Percentiles rank a stretch among this genome's conserved stretches.
Evolutionary conservation across 2,329 filamentous ascomycete species (phyloP).

Genomic region (Rhinocladiella mackenziei): DNA sequence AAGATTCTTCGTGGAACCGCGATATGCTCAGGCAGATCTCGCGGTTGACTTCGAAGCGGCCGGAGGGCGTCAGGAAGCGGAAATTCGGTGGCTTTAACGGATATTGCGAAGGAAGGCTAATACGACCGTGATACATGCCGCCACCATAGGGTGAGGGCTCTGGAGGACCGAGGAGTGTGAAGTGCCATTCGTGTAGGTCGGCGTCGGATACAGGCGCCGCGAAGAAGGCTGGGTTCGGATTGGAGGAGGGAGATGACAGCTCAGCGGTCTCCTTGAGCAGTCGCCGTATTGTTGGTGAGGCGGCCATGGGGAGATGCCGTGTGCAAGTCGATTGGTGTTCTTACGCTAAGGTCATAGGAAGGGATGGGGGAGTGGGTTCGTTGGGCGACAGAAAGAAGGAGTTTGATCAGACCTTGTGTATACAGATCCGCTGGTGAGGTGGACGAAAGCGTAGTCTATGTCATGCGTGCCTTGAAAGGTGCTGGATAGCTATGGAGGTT

Average conservation of each 20-base stretch:
- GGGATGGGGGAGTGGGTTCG: neutral
- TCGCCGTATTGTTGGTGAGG: constrained; percentile 37
- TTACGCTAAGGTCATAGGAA: neutral
- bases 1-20: constrained; percentile 95
- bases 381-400: constrained; percentile 1
- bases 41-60: constrained; percentile 91
- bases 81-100: constrained; percentile 91
- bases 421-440: neutral
- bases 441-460: too few species aligned
- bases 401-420: neutral
- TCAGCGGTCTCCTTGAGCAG: constrained; percentile 81
- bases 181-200: constrained; percentile 98
- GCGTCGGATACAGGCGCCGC: constrained; percentile 74
- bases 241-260: constrained; percentile 64
- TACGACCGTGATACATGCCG: constrained; percentile 93
- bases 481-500: too few species aligned
- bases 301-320: constrained; percentile 25
- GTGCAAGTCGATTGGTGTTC: neutral
- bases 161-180: constrained; percentile 88
- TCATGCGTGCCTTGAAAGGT: too few species aligned
- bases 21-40: constrained; percentile 94
- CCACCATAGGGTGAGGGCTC: constrained; percentile 68
- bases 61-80: constrained; percentile 86
- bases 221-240: constrained; percentile 79
- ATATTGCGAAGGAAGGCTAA: constrained; percentile 83